phyloP scores from a whole-genome alignment of 2,329 filamentous ascomycete species.

The Fusarium graminum region DNA sequence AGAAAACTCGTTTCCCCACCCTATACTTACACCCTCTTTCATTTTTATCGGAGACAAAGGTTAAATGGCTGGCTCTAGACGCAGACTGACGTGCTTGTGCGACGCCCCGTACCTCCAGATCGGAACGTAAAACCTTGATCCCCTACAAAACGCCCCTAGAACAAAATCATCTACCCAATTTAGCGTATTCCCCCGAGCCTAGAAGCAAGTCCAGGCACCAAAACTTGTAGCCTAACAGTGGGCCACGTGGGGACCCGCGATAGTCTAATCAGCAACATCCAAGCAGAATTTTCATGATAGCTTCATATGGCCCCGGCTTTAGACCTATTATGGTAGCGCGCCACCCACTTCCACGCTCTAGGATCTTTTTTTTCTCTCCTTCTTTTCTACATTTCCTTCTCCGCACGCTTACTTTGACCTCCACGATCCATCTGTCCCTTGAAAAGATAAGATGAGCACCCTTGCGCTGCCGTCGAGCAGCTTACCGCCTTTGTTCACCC shows the following conservation, averaged over 20 bases:
- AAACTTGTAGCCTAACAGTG: constrained; percentile 30
- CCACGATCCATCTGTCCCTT: constrained; percentile 2
- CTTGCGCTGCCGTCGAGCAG: constrained; percentile 59
- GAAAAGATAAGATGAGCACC: constrained; percentile 19
- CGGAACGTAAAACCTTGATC: too few species aligned
- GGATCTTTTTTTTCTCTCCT: constrained; percentile 11
- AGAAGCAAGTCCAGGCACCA: not conserved
- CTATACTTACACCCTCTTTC: too few species aligned
- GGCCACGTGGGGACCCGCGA: constrained; percentile 39
- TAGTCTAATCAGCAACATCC: constrained; percentile 27
- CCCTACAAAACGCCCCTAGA: too few species aligned
- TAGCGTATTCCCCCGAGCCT: not conserved
- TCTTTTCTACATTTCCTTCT: not conserved
- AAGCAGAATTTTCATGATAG: constrained; percentile 44
- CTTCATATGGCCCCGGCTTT: constrained; percentile 36
- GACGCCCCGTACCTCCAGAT: too few species aligned
- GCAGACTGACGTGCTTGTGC: too few species aligned
- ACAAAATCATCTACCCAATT: not conserved
- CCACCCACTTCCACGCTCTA: constrained; percentile 25
- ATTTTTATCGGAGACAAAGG: too few species aligned
- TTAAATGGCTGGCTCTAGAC: too few species aligned
- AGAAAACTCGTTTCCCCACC: too few species aligned
- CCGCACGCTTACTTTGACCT: constrained; percentile 2
- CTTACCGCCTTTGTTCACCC: constrained; percentile 55
- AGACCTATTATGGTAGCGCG: constrained; percentile 39